Percentiles rank a stretch among this genome's conserved stretches.
phyloP scores from a whole-genome alignment of 805 yeast species.

The Isabelozyma gotoi region DNA sequence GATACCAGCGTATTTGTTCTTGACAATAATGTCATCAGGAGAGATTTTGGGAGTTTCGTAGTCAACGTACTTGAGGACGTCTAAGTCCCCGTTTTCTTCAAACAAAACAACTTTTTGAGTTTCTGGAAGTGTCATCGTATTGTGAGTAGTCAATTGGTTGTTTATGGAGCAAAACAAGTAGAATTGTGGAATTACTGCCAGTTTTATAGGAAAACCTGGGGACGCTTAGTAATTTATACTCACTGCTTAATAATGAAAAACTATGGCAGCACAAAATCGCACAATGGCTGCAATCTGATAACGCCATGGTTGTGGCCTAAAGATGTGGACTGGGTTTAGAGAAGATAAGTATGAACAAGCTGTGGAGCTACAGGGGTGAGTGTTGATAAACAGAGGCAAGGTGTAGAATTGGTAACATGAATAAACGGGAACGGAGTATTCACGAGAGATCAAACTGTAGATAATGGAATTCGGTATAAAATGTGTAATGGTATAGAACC shows the following conservation, averaged over 20 bases:
- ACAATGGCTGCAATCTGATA: neutral
- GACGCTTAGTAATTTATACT: neutral
- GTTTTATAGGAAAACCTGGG: too few species aligned
- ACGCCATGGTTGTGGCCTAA: neutral
- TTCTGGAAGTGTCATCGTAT: slow-evolving; percentile 39
- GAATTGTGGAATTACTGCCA: too few species aligned
- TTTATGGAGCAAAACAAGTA: neutral
- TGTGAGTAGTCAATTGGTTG: neutral
- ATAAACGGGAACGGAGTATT: too few species aligned
- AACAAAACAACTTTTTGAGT: slow-evolving; percentile 57
- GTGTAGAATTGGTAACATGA: too few species aligned
- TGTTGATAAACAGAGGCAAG: too few species aligned
- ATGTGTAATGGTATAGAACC: too few species aligned
- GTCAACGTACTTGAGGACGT: slow-evolving; percentile 57
- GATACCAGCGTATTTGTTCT: slow-evolving; percentile 75
- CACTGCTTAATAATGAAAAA: neutral
- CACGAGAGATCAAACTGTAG: too few species aligned
- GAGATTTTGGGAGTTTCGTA: slow-evolving; percentile 59
- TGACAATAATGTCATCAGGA: slow-evolving; percentile 60
- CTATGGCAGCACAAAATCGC: neutral
- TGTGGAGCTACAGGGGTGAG: too few species aligned
- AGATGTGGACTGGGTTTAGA: too few species aligned
- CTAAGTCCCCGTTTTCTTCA: slow-evolving; percentile 57
- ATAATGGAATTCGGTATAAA: too few species aligned
- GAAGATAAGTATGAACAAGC: too few species aligned